Evolutionary conservation across 345 rosid species (phyloP).

Genomic region (Eucalyptus urophylla): DNA sequence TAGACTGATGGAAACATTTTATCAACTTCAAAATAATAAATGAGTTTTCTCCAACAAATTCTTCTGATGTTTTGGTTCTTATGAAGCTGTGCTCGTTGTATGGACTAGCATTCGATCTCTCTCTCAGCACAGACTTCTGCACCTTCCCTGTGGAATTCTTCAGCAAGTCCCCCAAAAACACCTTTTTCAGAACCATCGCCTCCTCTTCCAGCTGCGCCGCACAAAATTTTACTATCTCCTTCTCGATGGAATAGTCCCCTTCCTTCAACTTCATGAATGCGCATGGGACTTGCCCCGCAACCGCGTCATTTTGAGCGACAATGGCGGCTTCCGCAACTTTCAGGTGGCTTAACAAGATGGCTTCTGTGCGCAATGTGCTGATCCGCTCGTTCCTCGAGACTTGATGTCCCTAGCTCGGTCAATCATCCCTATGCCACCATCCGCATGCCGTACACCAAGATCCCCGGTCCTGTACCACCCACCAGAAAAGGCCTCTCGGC

Average conservation of each 20-base stretch:
- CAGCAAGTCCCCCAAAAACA: conserved; percentile 30
- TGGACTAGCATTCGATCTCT: conserved; percentile 4
- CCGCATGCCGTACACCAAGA: conserved; percentile 27
- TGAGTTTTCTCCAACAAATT: too few relatives aligned
- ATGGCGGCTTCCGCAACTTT: conserved; percentile 27
- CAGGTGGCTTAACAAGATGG: conserved; percentile 14
- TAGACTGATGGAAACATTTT: too few relatives aligned
- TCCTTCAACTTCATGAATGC: conserved; percentile 38
- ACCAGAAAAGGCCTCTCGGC: conserved; percentile 28
- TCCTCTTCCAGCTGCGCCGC: background rate
- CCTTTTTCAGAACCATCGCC: conserved; percentile 17
- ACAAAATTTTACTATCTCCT: conserved; percentile 23
- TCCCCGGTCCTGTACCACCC: conserved; percentile 69
- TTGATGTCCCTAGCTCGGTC: conserved; percentile 38
- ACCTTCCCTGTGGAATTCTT: conserved; percentile 34
- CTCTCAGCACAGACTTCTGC: conserved; percentile 30
- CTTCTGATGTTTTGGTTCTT: background rate
- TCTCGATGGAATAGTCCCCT: conserved; percentile 1
- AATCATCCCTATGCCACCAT: conserved; percentile 42
- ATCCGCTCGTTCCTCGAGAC: background rate
- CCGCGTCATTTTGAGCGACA: background rate
- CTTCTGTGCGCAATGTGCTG: conserved; percentile 33
- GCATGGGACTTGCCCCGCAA: conserved; percentile 12
- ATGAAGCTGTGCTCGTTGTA: background rate
- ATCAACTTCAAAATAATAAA: too few relatives aligned